These are phyloP conservation scores for Aspergillus costaricaensis DNA, from an alignment of 2,329 filamentous ascomycete genomes.

Conservation along the genomic window DNA sequence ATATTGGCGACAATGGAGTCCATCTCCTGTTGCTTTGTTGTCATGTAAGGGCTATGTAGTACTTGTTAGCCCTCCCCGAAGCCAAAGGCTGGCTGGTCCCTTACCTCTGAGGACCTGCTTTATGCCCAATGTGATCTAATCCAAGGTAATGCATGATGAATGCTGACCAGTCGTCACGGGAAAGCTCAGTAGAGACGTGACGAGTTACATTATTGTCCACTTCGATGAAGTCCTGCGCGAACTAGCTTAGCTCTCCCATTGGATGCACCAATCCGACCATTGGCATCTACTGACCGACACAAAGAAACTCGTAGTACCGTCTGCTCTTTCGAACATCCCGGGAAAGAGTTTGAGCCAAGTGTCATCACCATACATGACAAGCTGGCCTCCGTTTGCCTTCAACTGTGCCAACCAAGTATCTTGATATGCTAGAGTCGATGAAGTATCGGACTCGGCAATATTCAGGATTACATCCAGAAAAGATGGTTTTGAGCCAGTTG, in stretches of 20 bases:
- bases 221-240: constrained; percentile 83
- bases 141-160: constrained; percentile 96
- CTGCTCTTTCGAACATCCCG: constrained; percentile 77
- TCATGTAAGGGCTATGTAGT: constrained; percentile 73
- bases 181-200: constrained; percentile 76
- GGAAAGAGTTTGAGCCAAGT: constrained; percentile 98
- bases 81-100: constrained; percentile 3
- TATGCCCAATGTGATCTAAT: constrained; percentile 96
- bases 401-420: constrained; percentile 97
- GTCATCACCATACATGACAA: constrained; percentile 96
- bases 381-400: constrained; percentile 71
- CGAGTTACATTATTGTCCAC: constrained; percentile 97
- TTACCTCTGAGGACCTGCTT: constrained; percentile 81
- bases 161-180: constrained; percentile 80
- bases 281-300: constrained; percentile 70
- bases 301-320: constrained; percentile 97
- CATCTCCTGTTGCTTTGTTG: constrained; percentile 93
- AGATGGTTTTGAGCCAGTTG: constrained; percentile 95
- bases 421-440: constrained; percentile 81
- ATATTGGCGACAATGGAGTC: constrained; percentile 76
- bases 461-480: constrained; percentile 97
- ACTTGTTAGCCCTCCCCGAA: constrained; percentile 25
- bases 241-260: constrained; percentile 21
- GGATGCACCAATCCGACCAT: background rate
- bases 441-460: constrained; percentile 90